phyloP scores from a whole-genome alignment of 805 yeast species.

The Cyberlindnera nakhonratchasimensis region DNA sequence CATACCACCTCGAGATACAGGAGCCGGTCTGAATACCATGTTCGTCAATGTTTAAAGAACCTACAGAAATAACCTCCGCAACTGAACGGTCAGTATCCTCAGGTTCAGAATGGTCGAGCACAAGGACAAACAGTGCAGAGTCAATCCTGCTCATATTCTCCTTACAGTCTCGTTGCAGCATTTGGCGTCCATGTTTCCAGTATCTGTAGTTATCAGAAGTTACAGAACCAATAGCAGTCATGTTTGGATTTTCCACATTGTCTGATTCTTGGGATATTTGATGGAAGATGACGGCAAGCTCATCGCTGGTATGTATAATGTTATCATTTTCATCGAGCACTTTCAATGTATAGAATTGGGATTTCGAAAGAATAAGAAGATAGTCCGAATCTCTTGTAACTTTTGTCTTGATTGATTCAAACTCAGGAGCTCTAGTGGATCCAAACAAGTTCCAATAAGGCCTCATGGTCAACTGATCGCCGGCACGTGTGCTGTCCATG shows the following conservation, averaged over 20 bases:
- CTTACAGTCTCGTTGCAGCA: slow-evolving; percentile 38
- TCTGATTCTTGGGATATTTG: slow-evolving; percentile 67
- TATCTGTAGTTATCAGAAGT: slow-evolving; percentile 82
- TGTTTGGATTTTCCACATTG: slow-evolving; percentile 56
- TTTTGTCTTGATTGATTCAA: slow-evolving; percentile 69
- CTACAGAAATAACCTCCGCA: slow-evolving; percentile 72
- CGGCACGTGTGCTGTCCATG: slow-evolving; percentile 55
- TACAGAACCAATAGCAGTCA: slow-evolving; percentile 75
- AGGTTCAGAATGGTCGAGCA: slow-evolving; percentile 71
- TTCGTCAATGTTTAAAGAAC: slow-evolving; percentile 67
- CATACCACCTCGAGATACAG: slow-evolving; percentile 93
- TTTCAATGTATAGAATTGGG: slow-evolving; percentile 85
- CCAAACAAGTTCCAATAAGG: slow-evolving; percentile 69
- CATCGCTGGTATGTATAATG: slow-evolving; percentile 60
- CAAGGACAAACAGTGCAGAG: slow-evolving; percentile 74
- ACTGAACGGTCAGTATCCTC: slow-evolving; percentile 41
- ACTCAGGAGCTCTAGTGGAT: slow-evolving; percentile 54
- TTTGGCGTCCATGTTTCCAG: slow-evolving; percentile 73
- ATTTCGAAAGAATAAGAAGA: slow-evolving; percentile 69
- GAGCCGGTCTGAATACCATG: slow-evolving; percentile 85
- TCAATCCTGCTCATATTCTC: slow-evolving; percentile 50
- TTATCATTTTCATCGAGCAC: slow-evolving; percentile 70
- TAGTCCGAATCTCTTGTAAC: slow-evolving; percentile 64
- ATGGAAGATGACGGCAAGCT: slow-evolving; percentile 61
- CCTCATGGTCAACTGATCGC: slow-evolving; percentile 58